These are phyloP conservation scores for Tuber borchii DNA, from an alignment of 495 filamentous ascomycete genomes.

Conservation along the genomic window DNA sequence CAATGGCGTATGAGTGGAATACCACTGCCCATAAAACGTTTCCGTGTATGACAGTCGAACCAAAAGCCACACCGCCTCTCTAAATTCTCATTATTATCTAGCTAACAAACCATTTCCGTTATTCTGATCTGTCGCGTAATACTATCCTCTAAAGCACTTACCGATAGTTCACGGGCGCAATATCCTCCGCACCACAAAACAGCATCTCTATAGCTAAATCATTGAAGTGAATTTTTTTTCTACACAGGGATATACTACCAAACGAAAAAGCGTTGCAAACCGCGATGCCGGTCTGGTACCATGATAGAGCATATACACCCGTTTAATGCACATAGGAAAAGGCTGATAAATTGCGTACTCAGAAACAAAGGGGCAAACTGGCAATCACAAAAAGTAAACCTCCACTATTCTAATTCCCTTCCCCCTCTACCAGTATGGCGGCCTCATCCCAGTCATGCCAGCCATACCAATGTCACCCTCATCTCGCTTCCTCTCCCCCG, in stretches of 20 bases:
- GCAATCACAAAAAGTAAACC: not conserved
- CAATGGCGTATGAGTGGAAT: not conserved
- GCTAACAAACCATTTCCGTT: not conserved
- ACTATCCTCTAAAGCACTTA: not conserved
- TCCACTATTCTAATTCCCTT: slow-evolving; percentile 11
- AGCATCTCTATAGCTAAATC: not conserved
- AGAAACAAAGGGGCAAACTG: not conserved
- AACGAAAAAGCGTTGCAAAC: not conserved
- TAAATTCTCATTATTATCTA: not conserved
- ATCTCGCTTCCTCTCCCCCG: slow-evolving; percentile 71
- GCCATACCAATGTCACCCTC: slow-evolving; percentile 53
- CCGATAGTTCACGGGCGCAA: not conserved
- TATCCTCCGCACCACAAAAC: not conserved
- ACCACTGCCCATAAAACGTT: not conserved
- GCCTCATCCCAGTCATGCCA: slow-evolving; percentile 61
- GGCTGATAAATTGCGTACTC: not conserved
- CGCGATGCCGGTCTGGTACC: not conserved
- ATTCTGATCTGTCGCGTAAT: not conserved
- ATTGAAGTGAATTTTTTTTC: not conserved
- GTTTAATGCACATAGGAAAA: not conserved
- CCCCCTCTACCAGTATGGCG: slow-evolving; percentile 58
- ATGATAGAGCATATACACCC: slow-evolving; percentile 4
- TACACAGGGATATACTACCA: not conserved
- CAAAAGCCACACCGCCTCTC: not conserved
- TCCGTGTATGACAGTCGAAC: not conserved